These are phyloP conservation scores for Hanseniaspora occidentalis DNA, from an alignment of 805 yeast genomes.

Conservation along the genomic window DNA sequence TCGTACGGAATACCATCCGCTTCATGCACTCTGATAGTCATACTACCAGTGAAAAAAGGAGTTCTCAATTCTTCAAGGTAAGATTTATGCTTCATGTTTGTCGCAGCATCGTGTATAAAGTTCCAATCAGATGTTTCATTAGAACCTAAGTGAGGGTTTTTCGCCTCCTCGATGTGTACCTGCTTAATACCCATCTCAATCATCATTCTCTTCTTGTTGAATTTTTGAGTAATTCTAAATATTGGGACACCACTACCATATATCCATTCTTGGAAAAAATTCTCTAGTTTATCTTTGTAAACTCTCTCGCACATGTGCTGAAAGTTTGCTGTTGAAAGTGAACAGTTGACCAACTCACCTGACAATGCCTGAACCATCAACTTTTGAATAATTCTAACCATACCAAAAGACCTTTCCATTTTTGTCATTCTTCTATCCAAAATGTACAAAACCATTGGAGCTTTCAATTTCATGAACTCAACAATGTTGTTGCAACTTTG, in stretches of 20 bases:
- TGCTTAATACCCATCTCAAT: constrained; percentile 92
- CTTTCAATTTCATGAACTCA: constrained; percentile 59
- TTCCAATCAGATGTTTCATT: neutral
- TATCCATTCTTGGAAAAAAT: constrained; percentile 90
- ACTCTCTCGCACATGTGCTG: constrained; percentile 93
- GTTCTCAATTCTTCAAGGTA: constrained; percentile 7
- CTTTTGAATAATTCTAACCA: constrained; percentile 84
- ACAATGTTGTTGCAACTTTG: constrained; percentile 36
- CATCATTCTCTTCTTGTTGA: constrained; percentile 86
- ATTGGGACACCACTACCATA: constrained; percentile 80
- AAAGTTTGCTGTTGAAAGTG: constrained; percentile 71
- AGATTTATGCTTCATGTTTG: constrained; percentile 1
- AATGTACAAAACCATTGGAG: constrained; percentile 76
- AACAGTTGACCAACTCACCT: constrained; percentile 73
- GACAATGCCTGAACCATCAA: constrained; percentile 90
- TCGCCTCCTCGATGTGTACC: constrained; percentile 57
- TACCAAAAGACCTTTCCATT: constrained; percentile 87
- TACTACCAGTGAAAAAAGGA: constrained; percentile 72
- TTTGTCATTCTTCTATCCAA: constrained; percentile 90
- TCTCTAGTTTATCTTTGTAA: constrained; percentile 68
- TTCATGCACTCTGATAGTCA: constrained; percentile 94
- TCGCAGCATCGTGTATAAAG: constrained; percentile 28
- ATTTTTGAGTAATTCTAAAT: constrained; percentile 78
- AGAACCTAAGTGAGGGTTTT: constrained; percentile 5
- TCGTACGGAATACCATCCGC: constrained; percentile 98